Evolutionary conservation across 768 basidiomycete genomes (phyloP), one percentile per base, ranked within the genome.

Genomic region (Leccinum sublutescens): DNA sequence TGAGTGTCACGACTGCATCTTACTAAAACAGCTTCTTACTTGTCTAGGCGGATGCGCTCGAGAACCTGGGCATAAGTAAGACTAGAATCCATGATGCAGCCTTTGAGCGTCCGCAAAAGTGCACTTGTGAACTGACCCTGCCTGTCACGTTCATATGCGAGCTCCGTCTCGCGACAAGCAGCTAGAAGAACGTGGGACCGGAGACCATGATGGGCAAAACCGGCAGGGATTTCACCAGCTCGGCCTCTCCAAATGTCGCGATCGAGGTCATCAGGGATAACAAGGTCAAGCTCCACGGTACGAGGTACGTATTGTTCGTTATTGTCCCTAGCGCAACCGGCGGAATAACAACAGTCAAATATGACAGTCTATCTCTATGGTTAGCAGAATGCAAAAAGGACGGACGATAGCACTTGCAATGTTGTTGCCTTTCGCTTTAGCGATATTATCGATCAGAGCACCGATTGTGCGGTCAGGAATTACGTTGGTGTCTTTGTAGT

Each of bases 271-370:
- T 55, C 50, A 0, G 51, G 53, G 31, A 68, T 45, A 15, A 4
- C 5, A 11, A 34, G 4, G 5, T 55, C 14, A 5, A 69, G 51
- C 3, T 48, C 2, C 10, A 59, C 53, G 3, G 23, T 25, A 2
- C 68, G 67, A 50, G 55, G 33, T 3, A 23, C 17, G 23, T 55
- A 61, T 34, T n/a, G 43, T 12, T 57, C 9, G 14, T 43, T 45
- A 47, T 25, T 29, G 21, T 19, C 31, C 7, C 78, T 70, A 12
- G 68, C 75, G 9, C 76, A 68, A 0, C 77, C 76, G 1, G 69
- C 77, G 3, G 80, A 78, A 63, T 74, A 68, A 62, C 80, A 82
- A 49, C 80, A 80, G 55, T 81, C 80, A 5, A 82, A 68, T 49
- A 82, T 77, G 17, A 82, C 65, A 12, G 76, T 78, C 80, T 81